phyloP scores from a whole-genome alignment of 306 rosid genomes.

The Malus sylvestris region DNA sequence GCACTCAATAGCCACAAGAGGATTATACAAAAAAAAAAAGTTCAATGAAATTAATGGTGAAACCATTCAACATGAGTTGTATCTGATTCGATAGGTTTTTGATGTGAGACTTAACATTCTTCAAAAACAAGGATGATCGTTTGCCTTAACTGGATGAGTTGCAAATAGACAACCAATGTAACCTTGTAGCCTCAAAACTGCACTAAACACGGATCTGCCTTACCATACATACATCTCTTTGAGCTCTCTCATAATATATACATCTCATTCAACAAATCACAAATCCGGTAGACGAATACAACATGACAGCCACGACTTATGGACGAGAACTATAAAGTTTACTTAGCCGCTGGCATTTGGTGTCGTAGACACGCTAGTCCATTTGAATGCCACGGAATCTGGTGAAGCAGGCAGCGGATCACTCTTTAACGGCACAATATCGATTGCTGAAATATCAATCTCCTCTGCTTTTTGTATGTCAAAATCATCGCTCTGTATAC shows the following conservation, averaged over 20 bases:
- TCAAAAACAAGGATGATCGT: too few species aligned
- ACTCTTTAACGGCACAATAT: slow-evolving; percentile 34
- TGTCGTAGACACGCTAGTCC: slow-evolving; percentile 35
- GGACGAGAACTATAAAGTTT: neutral
- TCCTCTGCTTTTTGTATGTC: slow-evolving; percentile 38
- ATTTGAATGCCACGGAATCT: slow-evolving; percentile 18
- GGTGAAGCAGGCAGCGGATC: slow-evolving; percentile 43
- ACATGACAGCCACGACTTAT: neutral
- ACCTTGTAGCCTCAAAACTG: neutral
- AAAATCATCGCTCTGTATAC: slow-evolving; percentile 40
- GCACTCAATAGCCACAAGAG: too few species aligned
- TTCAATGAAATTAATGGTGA: too few species aligned
- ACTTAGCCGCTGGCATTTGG: slow-evolving; percentile 38
- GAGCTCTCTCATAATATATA: slow-evolving; percentile 17
- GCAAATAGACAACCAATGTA: neutral
- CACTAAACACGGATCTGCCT: too few species aligned
- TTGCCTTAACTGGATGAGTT: too few species aligned
- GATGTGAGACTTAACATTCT: too few species aligned
- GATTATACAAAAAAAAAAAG: too few species aligned
- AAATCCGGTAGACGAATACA: neutral
- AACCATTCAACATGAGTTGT: too few species aligned
- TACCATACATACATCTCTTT: slow-evolving; percentile 1
- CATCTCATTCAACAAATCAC: slow-evolving; percentile 24
- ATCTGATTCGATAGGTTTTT: too few species aligned
- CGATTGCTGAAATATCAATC: slow-evolving; percentile 34